These are phyloP conservation scores for Panaeolus cyanescens DNA, from an alignment of 768 basidiomycete genomes.

Conservation along the genomic window DNA sequence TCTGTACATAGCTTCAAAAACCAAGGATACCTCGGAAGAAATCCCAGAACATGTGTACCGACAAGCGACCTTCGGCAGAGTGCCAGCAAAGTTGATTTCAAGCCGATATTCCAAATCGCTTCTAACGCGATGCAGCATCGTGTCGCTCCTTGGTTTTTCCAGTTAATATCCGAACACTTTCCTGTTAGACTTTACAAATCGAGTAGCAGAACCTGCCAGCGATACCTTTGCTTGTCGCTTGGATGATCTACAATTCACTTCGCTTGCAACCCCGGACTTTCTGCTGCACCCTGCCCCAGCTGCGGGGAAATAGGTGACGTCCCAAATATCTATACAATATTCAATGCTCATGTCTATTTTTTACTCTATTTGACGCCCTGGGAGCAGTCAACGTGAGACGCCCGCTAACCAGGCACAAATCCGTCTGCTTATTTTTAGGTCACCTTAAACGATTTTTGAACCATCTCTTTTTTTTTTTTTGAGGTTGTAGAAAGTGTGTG, in stretches of 20 bases:
- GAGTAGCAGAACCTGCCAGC: not conserved
- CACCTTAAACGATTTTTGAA: not conserved
- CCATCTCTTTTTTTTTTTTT: too few species aligned
- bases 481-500: too few species aligned
- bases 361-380: not conserved
- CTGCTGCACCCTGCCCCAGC: not conserved
- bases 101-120: not conserved
- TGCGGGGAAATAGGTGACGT: conserved; percentile 4
- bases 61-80: not conserved
- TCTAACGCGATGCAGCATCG: not conserved
- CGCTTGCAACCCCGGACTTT: not conserved
- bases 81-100: not conserved
- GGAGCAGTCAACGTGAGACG: not conserved
- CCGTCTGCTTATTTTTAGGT: not conserved
- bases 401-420: not conserved
- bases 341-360: not conserved
- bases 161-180: not conserved
- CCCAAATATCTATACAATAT: not conserved
- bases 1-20: too few species aligned
- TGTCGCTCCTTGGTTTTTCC: not conserved
- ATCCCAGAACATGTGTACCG: too few species aligned
- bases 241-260: not conserved
- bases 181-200: too few species aligned
- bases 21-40: too few species aligned
- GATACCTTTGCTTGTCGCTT: not conserved